These are phyloP conservation scores for Acacia confusa DNA, from an alignment of 306 rosid species.

Conservation along the genomic window DNA sequence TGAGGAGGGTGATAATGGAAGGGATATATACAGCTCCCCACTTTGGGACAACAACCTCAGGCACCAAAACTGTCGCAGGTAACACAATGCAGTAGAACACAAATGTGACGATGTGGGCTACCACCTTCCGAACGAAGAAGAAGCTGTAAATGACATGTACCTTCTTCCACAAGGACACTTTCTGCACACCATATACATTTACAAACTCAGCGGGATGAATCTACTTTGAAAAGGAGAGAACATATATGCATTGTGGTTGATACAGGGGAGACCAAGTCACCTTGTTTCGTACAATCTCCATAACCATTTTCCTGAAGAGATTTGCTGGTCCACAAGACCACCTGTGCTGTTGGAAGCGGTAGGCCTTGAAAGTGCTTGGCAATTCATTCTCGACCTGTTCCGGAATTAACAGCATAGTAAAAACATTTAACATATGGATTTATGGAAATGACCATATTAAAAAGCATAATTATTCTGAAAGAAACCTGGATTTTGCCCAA, in stretches of 20 bases:
- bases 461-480: not conserved
- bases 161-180: slow-evolving; percentile 88
- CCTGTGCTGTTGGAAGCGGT: slow-evolving; percentile 91
- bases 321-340: slow-evolving; percentile 99
- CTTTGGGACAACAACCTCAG: slow-evolving; percentile 81
- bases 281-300: slow-evolving; percentile 82
- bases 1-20: slow-evolving; percentile 73
- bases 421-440: not conserved
- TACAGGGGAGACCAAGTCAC: slow-evolving; percentile 33
- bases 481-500: slow-evolving; percentile 58
- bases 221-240: not conserved
- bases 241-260: not conserved
- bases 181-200: slow-evolving; percentile 50
- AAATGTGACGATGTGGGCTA: slow-evolving; percentile 86
- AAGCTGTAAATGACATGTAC: slow-evolving; percentile 88
- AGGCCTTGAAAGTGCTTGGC: slow-evolving; percentile 97
- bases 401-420: not conserved
- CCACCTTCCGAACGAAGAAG: slow-evolving; percentile 87
- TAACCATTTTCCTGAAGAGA: slow-evolving; percentile 83
- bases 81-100: slow-evolving; percentile 78
- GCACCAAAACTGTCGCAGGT: slow-evolving; percentile 87
- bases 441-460: not conserved
- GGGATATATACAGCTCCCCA: slow-evolving; percentile 98
- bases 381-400: slow-evolving; percentile 84
- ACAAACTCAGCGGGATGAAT: not conserved